Conservation (phyloP, 2,329 filamentous ascomycete species). For the Cercospora sp. region DNA sequence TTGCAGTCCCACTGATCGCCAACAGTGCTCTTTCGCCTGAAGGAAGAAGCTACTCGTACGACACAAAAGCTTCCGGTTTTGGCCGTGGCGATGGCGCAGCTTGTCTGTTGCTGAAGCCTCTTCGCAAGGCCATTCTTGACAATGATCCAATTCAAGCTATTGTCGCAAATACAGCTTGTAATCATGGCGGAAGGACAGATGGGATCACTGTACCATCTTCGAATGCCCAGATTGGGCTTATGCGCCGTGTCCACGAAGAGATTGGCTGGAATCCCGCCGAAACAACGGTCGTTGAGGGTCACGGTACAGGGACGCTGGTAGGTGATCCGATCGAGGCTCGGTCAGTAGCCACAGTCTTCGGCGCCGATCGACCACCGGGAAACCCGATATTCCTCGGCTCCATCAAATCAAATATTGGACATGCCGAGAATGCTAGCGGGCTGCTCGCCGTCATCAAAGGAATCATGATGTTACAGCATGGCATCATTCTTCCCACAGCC, state of each 20-base stretch:
- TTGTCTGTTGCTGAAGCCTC: slow-evolving; percentile 48
- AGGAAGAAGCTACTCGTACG: slow-evolving; percentile 31
- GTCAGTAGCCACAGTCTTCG: slow-evolving; percentile 5
- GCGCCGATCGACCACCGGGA: not conserved
- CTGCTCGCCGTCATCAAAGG: slow-evolving; percentile 50
- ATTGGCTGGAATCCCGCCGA: not conserved
- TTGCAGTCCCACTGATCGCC: not conserved
- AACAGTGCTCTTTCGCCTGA: not conserved
- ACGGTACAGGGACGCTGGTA: slow-evolving; percentile 33
- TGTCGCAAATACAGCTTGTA: slow-evolving; percentile 33
- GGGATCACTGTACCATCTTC: slow-evolving; percentile 34
- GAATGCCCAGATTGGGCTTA: not conserved
- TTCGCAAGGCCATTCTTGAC: slow-evolving; percentile 49
- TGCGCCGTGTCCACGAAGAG: not conserved
- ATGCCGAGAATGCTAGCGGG: slow-evolving; percentile 53
- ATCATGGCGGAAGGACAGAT: slow-evolving; percentile 40
- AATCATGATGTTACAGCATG: slow-evolving; percentile 6
- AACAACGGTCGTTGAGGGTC: slow-evolving; percentile 33
- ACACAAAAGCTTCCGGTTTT: slow-evolving; percentile 49
- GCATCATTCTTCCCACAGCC: slow-evolving; percentile 17
- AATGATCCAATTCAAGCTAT: slow-evolving; percentile 47
- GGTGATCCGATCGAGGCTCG: slow-evolving; percentile 23
- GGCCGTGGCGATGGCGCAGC: slow-evolving; percentile 56
- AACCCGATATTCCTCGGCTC: slow-evolving; percentile 32
- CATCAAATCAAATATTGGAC: slow-evolving; percentile 44